phyloP scores from a whole-genome alignment of 768 basidiomycete species.

The Vararia minispora region DNA sequence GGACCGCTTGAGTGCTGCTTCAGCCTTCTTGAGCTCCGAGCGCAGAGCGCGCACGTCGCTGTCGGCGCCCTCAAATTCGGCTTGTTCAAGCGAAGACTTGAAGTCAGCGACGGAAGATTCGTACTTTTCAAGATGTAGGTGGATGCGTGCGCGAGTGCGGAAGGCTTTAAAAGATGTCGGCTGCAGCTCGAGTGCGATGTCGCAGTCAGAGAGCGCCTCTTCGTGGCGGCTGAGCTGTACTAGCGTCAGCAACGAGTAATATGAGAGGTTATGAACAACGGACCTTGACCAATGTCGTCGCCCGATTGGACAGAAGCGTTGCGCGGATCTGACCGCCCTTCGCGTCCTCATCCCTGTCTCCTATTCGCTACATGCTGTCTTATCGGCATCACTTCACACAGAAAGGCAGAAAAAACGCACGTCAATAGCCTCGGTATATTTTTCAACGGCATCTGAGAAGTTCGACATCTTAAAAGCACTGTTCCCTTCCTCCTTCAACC shows the following conservation, averaged over 20 bases:
- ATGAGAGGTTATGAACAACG: background rate
- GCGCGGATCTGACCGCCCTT: constrained; percentile 76
- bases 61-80: constrained; percentile 49
- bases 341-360: constrained; percentile 56
- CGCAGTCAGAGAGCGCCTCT: constrained; percentile 63
- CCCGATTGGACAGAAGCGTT: constrained; percentile 72
- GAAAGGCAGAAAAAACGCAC: constrained; percentile 23
- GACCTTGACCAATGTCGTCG: constrained; percentile 72
- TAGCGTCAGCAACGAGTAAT: constrained; percentile 4
- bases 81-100: constrained; percentile 68
- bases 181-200: constrained; percentile 49
- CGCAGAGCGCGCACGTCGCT: constrained; percentile 51
- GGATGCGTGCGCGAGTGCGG: constrained; percentile 74
- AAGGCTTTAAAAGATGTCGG: constrained; percentile 74
- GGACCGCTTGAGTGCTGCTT: constrained; percentile 72
- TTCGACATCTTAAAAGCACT: constrained; percentile 53
- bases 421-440: constrained; percentile 64
- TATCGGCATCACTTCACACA: background rate
- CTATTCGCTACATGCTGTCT: constrained; percentile 39
- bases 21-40: constrained; percentile 68
- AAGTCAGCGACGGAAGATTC: constrained; percentile 68
- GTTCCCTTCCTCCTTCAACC: constrained; percentile 81
- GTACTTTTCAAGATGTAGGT: constrained; percentile 64
- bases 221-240: constrained; percentile 51
- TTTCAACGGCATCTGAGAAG: constrained; percentile 49